phyloP scores from a whole-genome alignment of 495 filamentous ascomycete species.

The Aspergillus sclerotiicarbonarius region DNA sequence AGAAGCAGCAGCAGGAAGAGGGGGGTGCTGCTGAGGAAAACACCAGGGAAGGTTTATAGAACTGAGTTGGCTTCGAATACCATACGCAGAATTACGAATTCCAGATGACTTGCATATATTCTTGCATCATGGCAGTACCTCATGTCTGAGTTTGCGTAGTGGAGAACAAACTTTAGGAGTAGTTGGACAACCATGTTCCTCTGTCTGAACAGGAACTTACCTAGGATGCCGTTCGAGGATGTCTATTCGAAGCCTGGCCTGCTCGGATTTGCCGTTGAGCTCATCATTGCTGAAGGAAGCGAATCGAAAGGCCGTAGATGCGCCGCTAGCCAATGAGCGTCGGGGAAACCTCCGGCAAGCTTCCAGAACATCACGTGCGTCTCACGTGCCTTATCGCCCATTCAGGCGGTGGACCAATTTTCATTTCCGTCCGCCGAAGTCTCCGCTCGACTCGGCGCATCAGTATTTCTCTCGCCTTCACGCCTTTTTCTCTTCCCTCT shows the following conservation, averaged over 20 bases:
- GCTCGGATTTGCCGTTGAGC: no score
- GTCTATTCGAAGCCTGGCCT: background rate
- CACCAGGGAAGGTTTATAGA: constrained; percentile 21
- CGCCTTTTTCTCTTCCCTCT: constrained; percentile 23
- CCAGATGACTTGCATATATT: background rate
- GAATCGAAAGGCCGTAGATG: no score
- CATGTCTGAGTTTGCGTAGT: no score
- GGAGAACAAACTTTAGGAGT: no score
- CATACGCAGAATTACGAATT: background rate
- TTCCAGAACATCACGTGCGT: constrained; percentile 3
- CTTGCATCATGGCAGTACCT: background rate
- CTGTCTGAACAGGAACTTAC: no score
- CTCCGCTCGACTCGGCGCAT: background rate
- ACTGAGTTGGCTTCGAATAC: background rate
- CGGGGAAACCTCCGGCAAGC: background rate
- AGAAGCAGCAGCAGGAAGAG: constrained; percentile 28
- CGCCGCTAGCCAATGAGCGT: background rate
- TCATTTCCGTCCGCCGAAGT: constrained; percentile 5
- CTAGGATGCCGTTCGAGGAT: background rate
- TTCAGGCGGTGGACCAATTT: constrained; percentile 8
- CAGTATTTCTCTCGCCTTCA: constrained; percentile 5
- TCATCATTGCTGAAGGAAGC: no score
- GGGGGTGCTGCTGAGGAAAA: constrained; percentile 21
- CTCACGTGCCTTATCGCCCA: background rate
- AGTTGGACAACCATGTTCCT: no score